Conservation (phyloP, 257 asterid species). For the Solanum okadae region DNA sequence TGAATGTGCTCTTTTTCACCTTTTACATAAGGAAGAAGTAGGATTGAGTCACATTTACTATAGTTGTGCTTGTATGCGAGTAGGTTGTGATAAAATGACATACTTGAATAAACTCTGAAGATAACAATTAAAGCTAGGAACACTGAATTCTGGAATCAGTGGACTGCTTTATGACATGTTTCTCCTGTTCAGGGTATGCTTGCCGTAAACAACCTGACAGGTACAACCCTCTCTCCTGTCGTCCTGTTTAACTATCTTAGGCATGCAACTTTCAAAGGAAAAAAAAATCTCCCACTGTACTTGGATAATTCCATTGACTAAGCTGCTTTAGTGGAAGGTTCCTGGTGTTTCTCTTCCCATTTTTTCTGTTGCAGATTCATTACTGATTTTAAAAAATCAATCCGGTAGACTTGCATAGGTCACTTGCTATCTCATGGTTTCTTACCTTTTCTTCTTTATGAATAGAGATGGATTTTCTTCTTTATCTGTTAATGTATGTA, state of each 20-base stretch:
- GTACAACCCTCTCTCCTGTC: not conserved
- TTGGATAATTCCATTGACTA: not conserved
- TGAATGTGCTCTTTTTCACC: not conserved
- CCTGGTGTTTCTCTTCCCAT: not conserved
- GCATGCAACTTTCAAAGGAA: not conserved
- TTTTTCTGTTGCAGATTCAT: not conserved
- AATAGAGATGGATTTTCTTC: not conserved
- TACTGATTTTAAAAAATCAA: not conserved
- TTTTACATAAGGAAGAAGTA: not conserved
- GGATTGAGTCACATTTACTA: not conserved
- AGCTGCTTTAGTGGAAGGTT: not conserved
- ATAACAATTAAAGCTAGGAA: not conserved
- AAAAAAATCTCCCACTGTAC: not conserved
- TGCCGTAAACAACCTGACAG: not conserved
- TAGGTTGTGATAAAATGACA: not conserved
- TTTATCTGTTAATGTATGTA: not conserved
- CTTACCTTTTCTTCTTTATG: constrained; percentile 1
- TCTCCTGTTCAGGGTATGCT: not conserved
- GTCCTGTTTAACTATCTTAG: not conserved
- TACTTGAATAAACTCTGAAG: not conserved
- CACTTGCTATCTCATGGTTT: constrained; percentile 3
- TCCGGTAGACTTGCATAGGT: not conserved
- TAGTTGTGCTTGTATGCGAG: not conserved
- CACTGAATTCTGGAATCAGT: not conserved
- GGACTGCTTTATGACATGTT: not conserved